Percentiles rank a stretch among this genome's conserved stretches.
These are phyloP conservation scores for Russula earlei DNA, from an alignment of 768 basidiomycete species.

Conservation along the genomic window DNA sequence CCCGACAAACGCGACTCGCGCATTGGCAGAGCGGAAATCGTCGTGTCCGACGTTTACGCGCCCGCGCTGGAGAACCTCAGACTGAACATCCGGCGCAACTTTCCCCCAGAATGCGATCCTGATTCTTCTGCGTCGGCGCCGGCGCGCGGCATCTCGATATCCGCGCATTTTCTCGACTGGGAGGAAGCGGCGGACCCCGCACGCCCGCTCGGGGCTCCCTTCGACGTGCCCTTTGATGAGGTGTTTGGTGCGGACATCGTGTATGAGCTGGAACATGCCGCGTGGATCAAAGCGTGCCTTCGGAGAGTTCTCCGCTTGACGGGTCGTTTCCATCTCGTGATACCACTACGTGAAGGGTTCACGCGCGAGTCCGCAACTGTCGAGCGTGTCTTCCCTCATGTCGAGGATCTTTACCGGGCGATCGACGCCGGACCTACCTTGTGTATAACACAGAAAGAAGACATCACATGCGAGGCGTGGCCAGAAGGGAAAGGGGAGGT, in stretches of 20 bases:
- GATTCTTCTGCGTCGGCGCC: background rate
- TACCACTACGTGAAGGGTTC: conserved; percentile 67
- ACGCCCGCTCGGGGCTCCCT: conserved; percentile 9
- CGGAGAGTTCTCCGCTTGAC: conserved; percentile 28
- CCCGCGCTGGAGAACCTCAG: conserved; percentile 39
- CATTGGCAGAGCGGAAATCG: conserved; percentile 24
- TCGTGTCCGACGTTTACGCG: conserved; percentile 43
- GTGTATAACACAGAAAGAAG: conserved; percentile 44
- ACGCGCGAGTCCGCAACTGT: conserved; percentile 47
- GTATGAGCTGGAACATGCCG: conserved; percentile 41
- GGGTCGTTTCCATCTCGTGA: conserved; percentile 58
- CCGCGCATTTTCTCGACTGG: conserved; percentile 33
- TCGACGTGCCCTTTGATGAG: conserved; percentile 36
- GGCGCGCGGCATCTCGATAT: conserved; percentile 17
- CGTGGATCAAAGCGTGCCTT: conserved; percentile 39
- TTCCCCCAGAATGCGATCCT: conserved; percentile 6
- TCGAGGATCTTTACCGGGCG: conserved; percentile 2
- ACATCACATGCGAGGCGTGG: conserved; percentile 44
- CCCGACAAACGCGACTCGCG: background rate
- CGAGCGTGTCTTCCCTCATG: conserved; percentile 42
- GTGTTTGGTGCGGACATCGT: conserved; percentile 46
- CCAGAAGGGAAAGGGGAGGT: conserved; percentile 38
- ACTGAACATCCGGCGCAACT: conserved; percentile 35
- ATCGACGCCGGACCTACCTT: conserved; percentile 24
- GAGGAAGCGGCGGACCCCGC: conserved; percentile 21